Evolutionary conservation across 768 basidiomycete genomes (phyloP), one percentile per base, ranked within the genome.

Genomic region (Rhizopogon vesiculosus): DNA sequence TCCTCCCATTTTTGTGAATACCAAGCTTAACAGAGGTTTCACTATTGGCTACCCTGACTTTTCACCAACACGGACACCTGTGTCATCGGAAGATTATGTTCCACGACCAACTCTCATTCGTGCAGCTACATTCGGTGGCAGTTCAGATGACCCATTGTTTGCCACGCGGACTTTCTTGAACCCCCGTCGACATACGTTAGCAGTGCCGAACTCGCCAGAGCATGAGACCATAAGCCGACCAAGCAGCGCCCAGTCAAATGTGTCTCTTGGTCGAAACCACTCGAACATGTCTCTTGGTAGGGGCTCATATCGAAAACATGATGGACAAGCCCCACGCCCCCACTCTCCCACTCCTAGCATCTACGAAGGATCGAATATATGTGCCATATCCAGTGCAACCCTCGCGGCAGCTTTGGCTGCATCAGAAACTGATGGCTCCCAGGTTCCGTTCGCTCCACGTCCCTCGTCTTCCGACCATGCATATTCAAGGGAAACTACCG

Each of bases 311-410:
- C 53, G 59, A 44, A 57, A 57, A 18, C 59, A 60, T 33, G 59
- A 60, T 43, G 59, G 59, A 28, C 59, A 53, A 42, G 31, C 57
- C 33, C 59, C 59, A 25, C 56, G 59, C 18, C 59, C 59, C 29
- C 58, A 45, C 22, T 59, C 58, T 13, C 58, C 58, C 7, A 42
- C 55, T 38, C 51, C 58, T 7, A 59, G 58, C 22, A 39, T 59
- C 22, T 57, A 57, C 35, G 58, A 56, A 33, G 38, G 51, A 22
- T 58, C 59, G 3, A 55, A 54, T 51, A 25, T 58, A 13, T 51
- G 53, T 51, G 38, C 33, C 22, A 25, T 45, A 16, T 60, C 59
- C 25, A 52, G 53, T 15, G 31, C 53, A 44, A 58, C 44, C 25
- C 53, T 60, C 16, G 52, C 56, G 3, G 33, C 54, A 7, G 45